A percentile compares a stretch with the other conserved stretches of the same genome.
Conservation (phyloP, 768 basidiomycete species). For the Lactarius deliciosus region DNA sequence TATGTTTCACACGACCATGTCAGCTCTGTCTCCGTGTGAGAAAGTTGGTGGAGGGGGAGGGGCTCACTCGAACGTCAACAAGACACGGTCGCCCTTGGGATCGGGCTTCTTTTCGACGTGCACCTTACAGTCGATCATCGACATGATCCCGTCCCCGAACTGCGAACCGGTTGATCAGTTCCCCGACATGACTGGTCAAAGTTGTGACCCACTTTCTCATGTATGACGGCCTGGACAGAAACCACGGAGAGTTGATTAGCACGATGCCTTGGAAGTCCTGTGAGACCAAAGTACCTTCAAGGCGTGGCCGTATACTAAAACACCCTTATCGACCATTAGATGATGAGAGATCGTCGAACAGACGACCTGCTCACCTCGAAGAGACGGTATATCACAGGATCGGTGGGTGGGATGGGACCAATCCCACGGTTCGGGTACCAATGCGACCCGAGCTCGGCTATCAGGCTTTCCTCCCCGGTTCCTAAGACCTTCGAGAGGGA, state of each 20-base stretch:
- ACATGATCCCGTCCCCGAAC: conserved; percentile 90
- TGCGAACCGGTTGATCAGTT: conserved; percentile 31
- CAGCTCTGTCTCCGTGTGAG: neutral
- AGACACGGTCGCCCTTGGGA: conserved; percentile 76
- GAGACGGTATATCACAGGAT: conserved; percentile 78
- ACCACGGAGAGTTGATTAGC: neutral
- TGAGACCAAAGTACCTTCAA: conserved; percentile 56
- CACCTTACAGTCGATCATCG: conserved; percentile 82
- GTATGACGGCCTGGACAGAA: conserved; percentile 57
- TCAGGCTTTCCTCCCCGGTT: conserved; percentile 41
- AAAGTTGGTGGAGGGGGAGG: conserved; percentile 1
- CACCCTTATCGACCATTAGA: conserved; percentile 43
- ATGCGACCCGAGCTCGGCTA: conserved; percentile 52
- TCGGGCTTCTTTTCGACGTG: conserved; percentile 65
- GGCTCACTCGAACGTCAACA: conserved; percentile 76
- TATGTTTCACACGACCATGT: conserved; percentile 33
- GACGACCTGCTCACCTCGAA: conserved; percentile 56
- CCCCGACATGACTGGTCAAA: neutral
- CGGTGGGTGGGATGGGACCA: conserved; percentile 69
- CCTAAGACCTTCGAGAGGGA: conserved; percentile 53
- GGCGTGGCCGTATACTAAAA: conserved; percentile 74
- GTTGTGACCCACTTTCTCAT: conserved; percentile 57
- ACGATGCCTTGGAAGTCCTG: neutral
- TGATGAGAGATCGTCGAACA: neutral
- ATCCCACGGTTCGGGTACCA: conserved; percentile 78